Evolutionary conservation across 148 eudicot genomes (phyloP), one percentile per base, ranked within the genome.

Genomic region (Nepenthes gracilis): DNA sequence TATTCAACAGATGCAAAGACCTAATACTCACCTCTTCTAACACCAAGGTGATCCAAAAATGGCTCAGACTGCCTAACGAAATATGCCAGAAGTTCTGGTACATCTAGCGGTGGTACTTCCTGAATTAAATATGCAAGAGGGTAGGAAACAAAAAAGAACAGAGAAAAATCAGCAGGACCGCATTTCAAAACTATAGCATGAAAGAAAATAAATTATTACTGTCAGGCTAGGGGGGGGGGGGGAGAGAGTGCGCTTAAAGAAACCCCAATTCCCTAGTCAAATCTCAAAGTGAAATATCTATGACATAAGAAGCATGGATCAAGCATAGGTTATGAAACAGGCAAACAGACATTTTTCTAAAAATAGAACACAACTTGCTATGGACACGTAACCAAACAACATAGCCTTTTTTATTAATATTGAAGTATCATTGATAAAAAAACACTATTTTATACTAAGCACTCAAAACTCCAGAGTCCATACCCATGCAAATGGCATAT

Each of bases 81-180:
- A 76, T 71, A 79, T 60, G 98, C 98, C 67, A 92, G 71, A 61
- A 92, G 85, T 72, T 92, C 98, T 15, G 90, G 84, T 37, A 84
- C 82, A 81, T 86, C 96, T 45, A 92, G 72, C 59, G 98, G 98
- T 36, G 88, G 96, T 52, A 88, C 95, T 57, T 80, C 96, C 98
- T 92, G 68, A 40, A 71, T 64, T 11, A 74, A 57, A 58, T 13
- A 58, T 13, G 12, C 8, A 54, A n/a, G 15, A 13, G 15, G 12
- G 23, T 32, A n/a, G 8, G 15, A 14, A n/a, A 54, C 33, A 2
- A 55, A 13, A 50, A 12, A 60, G 47, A 55, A 33, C 5, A 60
- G 54, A 57, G 12, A 60, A 64, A 63, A 12, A 5, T 12, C 7
- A 12, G 7, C 12, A 51, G 37, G 10, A 32, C 58, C 53, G 13